Base-by-base conservation (phyloP, 2,329 filamentous ascomycete species). In the Corinectria fuckeliana region DNA sequence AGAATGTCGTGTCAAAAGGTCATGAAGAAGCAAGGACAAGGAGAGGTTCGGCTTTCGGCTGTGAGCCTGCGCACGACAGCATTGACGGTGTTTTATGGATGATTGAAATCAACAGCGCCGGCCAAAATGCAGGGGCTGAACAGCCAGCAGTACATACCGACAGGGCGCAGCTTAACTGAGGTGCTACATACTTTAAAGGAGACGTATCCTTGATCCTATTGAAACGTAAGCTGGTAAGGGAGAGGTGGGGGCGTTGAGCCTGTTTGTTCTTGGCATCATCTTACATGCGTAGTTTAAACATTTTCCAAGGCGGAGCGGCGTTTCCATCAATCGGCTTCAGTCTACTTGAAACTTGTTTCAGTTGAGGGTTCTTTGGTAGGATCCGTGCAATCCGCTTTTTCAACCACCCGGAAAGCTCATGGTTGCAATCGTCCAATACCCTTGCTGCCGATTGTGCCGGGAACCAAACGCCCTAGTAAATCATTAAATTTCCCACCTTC, bases 301-400 rank as follows among this genome's bases (percentile, higher is more conserved):
- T 26, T 30, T n/a, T 14, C 32, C 26, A 18, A 18, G 23, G n/a
- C 18, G 20, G 30, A 23, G 32, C 4, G 21, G 48, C 38, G 16
- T 3, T 54, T 38, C 32, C 42, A 48, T 48, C 41, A 48, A 18
- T 44, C 21, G 14, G 6, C 16, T 30, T 54, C 16, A 36, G 50
- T 47, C 41, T 47, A 48, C 42, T 54, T 39, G 23, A 48, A 54
- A 54, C 51, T 16, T 14, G 51, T 54, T 45, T 54, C 51, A 54
- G 51, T 32, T 54, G 44, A 26, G 25, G 25, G 5, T 26, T 26
- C 25, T 26, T 26, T 8, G 25, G 25, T 26, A 5, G 25, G 5
- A 26, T 8, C 25, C 25, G 5, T 26, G 25, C 4, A 26, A 8
- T 26, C 25, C 25, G 25, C 25, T 26, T 26, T 26, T 26, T 26